These are phyloP conservation scores for Dryadomyces quercivorus DNA, from an alignment of 2,329 filamentous ascomycete genomes.

Conservation along the genomic window DNA sequence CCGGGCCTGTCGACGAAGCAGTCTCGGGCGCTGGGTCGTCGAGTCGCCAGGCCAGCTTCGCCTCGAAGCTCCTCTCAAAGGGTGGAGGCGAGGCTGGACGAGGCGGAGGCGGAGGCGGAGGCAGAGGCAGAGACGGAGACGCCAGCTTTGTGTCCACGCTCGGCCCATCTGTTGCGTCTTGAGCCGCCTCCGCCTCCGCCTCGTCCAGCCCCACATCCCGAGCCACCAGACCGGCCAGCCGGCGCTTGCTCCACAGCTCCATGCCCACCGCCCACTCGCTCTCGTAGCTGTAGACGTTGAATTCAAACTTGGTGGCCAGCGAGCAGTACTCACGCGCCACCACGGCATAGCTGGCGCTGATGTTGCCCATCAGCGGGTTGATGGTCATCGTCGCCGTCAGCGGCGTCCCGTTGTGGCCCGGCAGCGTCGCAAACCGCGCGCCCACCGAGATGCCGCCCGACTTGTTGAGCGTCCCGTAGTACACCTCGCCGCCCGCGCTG, in stretches of 20 bases:
- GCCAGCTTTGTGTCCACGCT: too few species aligned
- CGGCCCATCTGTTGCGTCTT: too few species aligned
- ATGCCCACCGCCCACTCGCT: slow-evolving; percentile 84
- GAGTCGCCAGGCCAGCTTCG: slow-evolving; percentile 36
- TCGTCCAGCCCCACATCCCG: slow-evolving; percentile 15
- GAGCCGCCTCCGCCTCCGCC: background rate
- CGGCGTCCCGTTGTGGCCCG: slow-evolving; percentile 69
- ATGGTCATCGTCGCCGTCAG: slow-evolving; percentile 87
- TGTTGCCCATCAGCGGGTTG: slow-evolving; percentile 87
- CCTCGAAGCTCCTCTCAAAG: slow-evolving; percentile 28
- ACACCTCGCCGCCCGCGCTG: slow-evolving; percentile 83
- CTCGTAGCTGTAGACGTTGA: slow-evolving; percentile 98
- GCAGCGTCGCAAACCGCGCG: slow-evolving; percentile 77
- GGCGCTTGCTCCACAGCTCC: slow-evolving; percentile 73
- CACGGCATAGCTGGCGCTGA: slow-evolving; percentile 85
- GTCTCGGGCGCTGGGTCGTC: slow-evolving; percentile 16
- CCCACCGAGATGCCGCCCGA: slow-evolving; percentile 85
- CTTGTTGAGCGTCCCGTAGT: slow-evolving; percentile 92
- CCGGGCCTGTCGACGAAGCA: slow-evolving; percentile 11
- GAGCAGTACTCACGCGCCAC: slow-evolving; percentile 73
- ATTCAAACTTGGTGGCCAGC: slow-evolving; percentile 83
- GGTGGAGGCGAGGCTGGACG: background rate
- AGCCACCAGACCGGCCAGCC: slow-evolving; percentile 25
- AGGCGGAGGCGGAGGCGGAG: background rate
- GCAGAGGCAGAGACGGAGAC: too few species aligned